Evolutionary conservation across 1,284 basidiomycete genomes (phyloP).

Genomic region (Ceraceosorus guamensis): DNA sequence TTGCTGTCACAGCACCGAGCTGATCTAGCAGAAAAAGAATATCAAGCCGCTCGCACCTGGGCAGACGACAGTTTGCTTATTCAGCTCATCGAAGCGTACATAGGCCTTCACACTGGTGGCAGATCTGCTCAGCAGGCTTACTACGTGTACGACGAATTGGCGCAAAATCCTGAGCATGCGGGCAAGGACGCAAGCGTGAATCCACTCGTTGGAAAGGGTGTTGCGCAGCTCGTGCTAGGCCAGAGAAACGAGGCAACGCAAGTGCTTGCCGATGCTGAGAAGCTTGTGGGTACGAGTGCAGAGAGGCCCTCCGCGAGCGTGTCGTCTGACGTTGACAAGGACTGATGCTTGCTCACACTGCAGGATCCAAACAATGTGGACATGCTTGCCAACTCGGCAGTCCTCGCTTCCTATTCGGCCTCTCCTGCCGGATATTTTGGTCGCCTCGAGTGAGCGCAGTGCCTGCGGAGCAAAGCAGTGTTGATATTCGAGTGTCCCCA

Average conservation of each 20-base stretch:
- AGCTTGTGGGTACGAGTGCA: slow-evolving; percentile 7
- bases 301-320: background rate
- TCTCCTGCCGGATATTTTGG: too few relatives aligned
- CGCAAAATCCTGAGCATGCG: slow-evolving; percentile 29
- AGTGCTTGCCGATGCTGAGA: slow-evolving; percentile 25
- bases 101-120: slow-evolving; percentile 39
- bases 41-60: slow-evolving; percentile 37
- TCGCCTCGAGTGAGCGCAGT: too few relatives aligned
- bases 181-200: slow-evolving; percentile 23
- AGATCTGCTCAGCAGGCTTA: slow-evolving; percentile 44
- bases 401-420: slow-evolving; percentile 8
- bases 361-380: slow-evolving; percentile 18
- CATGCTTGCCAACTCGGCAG: slow-evolving; percentile 22
- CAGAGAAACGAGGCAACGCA: slow-evolving; percentile 19
- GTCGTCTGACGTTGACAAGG: background rate
- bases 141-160: slow-evolving; percentile 47
- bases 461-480: too few relatives aligned
- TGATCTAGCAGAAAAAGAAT: slow-evolving; percentile 43
- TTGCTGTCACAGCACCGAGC: slow-evolving; percentile 40
- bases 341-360: background rate
- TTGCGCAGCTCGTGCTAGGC: slow-evolving; percentile 28
- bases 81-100: slow-evolving; percentile 45
- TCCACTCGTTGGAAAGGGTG: slow-evolving; percentile 37
- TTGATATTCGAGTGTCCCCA: too few relatives aligned
- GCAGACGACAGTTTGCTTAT: slow-evolving; percentile 45